These are phyloP conservation scores for Diospyros lotus DNA, from an alignment of 148 eudicot species.

Conservation along the genomic window DNA sequence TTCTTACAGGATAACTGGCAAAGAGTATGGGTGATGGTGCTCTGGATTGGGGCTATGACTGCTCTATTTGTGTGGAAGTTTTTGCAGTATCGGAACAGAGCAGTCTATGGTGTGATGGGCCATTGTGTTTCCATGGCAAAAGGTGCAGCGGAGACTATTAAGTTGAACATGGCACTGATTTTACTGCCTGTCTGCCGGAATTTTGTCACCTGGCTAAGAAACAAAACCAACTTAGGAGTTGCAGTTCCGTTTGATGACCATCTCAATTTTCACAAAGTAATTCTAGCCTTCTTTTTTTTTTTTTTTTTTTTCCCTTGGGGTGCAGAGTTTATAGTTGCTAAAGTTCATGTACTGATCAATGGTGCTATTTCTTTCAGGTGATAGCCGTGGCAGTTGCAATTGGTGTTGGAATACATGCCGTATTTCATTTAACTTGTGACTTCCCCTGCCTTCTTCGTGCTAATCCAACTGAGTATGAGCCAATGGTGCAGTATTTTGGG, in stretches of 20 bases:
- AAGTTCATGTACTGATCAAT: background rate
- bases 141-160: conserved; percentile 51
- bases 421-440: conserved; percentile 39
- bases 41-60: conserved; percentile 43
- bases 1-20: conserved; percentile 48
- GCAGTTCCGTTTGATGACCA: conserved; percentile 59
- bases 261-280: conserved; percentile 56
- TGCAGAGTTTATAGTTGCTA: background rate
- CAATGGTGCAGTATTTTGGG: conserved; percentile 36
- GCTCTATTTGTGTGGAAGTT: conserved; percentile 40
- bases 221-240: conserved; percentile 45
- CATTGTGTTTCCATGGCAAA: conserved; percentile 49
- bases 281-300: background rate
- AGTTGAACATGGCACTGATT: conserved; percentile 56
- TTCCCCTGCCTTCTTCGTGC: conserved; percentile 45
- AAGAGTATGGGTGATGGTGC: conserved; percentile 43
- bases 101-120: conserved; percentile 41
- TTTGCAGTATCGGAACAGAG: conserved; percentile 30
- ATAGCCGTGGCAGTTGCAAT: conserved; percentile 42
- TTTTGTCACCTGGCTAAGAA: conserved; percentile 54
- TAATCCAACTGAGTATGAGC: conserved; percentile 18
- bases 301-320: background rate
- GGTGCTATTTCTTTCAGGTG: conserved; percentile 19
- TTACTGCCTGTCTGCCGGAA: conserved; percentile 49
- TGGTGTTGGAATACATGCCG: conserved; percentile 44